Evolutionary conservation across 306 rosid genomes (phyloP).

Genomic region (Oemleria cerasiformis): DNA sequence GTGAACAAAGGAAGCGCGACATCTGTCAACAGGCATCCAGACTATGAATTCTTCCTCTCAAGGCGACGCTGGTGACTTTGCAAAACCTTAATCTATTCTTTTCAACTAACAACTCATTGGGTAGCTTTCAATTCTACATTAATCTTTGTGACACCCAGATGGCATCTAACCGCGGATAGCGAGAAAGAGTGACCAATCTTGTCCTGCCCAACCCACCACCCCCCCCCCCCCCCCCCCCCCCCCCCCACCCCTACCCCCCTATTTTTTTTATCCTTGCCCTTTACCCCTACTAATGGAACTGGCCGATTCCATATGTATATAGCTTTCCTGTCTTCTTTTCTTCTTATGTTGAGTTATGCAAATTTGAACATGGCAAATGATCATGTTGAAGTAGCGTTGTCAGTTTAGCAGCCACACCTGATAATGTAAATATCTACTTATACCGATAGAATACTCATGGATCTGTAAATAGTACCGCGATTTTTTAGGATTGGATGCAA

Average conservation of each 20-base stretch:
- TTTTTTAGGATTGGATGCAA: neutral
- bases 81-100: neutral
- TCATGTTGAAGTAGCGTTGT: too few species aligned
- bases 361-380: too few species aligned
- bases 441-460: neutral
- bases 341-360: neutral
- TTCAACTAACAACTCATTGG: conserved; percentile 5
- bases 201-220: too few species aligned
- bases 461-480: neutral
- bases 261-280: too few species aligned
- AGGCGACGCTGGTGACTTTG: conserved; percentile 44
- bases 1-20: conserved; percentile 50
- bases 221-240: too few species aligned
- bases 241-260: too few species aligned
- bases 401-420: too few species aligned
- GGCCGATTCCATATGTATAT: too few species aligned
- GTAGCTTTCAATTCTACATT: conserved; percentile 3
- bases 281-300: neutral
- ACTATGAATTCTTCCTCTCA: conserved; percentile 74
- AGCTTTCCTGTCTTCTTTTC: neutral
- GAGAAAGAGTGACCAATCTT: conserved; percentile 1
- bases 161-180: conserved; percentile 22
- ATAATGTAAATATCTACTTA: too few species aligned
- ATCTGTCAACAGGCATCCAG: conserved; percentile 61
- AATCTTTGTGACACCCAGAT: conserved; percentile 2